phyloP scores from a whole-genome alignment of 441 rosid species.

The Erodium trifolium region DNA sequence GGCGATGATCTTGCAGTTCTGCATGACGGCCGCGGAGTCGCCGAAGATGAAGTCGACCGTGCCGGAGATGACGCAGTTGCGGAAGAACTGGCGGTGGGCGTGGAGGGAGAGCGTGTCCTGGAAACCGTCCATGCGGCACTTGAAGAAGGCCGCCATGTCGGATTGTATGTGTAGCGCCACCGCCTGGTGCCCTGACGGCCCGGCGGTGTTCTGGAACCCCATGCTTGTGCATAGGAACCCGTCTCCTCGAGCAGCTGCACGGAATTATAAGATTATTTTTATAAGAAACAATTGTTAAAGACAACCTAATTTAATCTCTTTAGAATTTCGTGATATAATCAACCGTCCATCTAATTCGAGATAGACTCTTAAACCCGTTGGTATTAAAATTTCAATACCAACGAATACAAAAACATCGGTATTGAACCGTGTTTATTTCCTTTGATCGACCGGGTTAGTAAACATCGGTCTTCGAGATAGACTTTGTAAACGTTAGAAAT shows the following conservation, averaged over 20 bases:
- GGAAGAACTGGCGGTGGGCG: slow-evolving; percentile 4
- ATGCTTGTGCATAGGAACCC: slow-evolving; percentile 43
- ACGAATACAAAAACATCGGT: too few species aligned
- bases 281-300: too few species aligned
- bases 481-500: too few species aligned
- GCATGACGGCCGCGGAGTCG: slow-evolving; percentile 42
- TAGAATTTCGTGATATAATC: too few species aligned
- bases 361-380: too few species aligned
- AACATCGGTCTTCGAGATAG: too few species aligned
- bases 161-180: slow-evolving; percentile 46
- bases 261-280: slow-evolving; percentile 10
- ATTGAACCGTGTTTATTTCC: too few species aligned
- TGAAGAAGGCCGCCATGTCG: slow-evolving; percentile 44
- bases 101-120: slow-evolving; percentile 51
- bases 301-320: too few species aligned
- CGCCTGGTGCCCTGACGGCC: slow-evolving; percentile 43
- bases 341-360: too few species aligned
- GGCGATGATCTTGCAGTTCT: slow-evolving; percentile 46
- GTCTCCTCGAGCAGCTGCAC: slow-evolving; percentile 34
- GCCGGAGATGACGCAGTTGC: slow-evolving; percentile 44
- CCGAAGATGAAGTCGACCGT: slow-evolving; percentile 47
- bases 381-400: too few species aligned
- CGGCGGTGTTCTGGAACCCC: slow-evolving; percentile 43
- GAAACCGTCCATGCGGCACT: slow-evolving; percentile 41
- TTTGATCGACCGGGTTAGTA: too few species aligned